Evolutionary conservation across 345 rosid genomes (phyloP).

Genomic region (Aethionema arabicum): DNA sequence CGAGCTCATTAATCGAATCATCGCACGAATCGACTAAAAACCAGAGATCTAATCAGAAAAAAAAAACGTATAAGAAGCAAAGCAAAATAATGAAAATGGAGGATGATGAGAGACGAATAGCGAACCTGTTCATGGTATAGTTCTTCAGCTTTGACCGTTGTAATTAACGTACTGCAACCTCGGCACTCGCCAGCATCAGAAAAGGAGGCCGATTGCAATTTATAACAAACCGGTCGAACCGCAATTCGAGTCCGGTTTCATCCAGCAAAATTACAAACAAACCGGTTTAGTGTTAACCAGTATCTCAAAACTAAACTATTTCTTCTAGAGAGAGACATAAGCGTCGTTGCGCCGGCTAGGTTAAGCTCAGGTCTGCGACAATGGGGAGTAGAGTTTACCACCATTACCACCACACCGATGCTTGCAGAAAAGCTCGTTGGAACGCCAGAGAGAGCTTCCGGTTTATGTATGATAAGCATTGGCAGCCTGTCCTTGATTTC

Average conservation of each 20-base stretch:
- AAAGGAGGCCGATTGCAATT: too few relatives aligned
- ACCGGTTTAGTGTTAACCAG: too few relatives aligned
- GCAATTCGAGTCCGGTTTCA: too few relatives aligned
- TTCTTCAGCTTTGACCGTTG: background rate
- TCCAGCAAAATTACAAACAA: too few relatives aligned
- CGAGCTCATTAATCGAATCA: background rate
- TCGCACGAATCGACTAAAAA: background rate
- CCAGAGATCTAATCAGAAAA: background rate
- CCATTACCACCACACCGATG: constrained; percentile 75
- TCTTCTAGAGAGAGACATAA: too few relatives aligned
- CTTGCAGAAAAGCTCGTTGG: constrained; percentile 72
- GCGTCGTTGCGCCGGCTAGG: background rate
- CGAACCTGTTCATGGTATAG: constrained; percentile 25
- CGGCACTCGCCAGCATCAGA: too few relatives aligned
- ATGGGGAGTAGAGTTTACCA: constrained; percentile 44
- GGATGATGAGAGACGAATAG: background rate
- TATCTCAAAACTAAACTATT: too few relatives aligned
- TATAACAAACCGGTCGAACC: too few relatives aligned
- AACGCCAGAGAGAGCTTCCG: constrained; percentile 69
- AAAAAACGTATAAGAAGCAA: background rate
- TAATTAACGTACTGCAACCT: too few relatives aligned
- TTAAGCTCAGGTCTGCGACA: background rate
- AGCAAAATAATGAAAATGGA: background rate
- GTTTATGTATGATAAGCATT: constrained; percentile 73
- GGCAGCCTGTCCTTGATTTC: constrained; percentile 67